Evolutionary conservation across 352 stramenopile genomes (phyloP).

Genomic region (Thalassiosira hispida): DNA sequence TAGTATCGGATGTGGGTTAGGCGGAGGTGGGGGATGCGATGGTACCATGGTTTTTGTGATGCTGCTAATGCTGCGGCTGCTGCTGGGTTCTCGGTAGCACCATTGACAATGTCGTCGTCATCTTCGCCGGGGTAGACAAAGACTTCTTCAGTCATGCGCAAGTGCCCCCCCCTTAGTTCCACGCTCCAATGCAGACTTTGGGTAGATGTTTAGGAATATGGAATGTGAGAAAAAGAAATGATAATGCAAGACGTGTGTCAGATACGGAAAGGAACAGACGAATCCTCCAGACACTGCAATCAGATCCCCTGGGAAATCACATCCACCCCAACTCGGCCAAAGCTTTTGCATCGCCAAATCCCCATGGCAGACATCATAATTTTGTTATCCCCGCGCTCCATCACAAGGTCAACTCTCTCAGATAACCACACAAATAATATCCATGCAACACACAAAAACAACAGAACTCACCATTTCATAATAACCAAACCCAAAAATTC

Average conservation of each 20-base stretch:
- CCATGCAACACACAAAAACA: conserved; percentile 83
- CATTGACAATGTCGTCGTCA: conserved; percentile 15
- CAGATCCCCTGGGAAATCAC: too few species aligned
- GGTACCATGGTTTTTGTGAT: conserved; percentile 32
- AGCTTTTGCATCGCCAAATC: too few species aligned
- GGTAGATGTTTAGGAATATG: not conserved
- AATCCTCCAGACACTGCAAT: too few species aligned
- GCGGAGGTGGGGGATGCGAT: conserved; percentile 45
- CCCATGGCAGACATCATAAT: too few species aligned
- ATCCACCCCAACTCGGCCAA: too few species aligned
- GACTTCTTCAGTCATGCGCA: conserved; percentile 80
- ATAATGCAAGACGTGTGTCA: too few species aligned
- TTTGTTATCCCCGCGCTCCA: too few species aligned
- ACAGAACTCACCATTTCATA: conserved; percentile 88
- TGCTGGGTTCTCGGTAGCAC: conserved; percentile 38
- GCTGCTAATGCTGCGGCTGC: not conserved
- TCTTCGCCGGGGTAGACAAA: conserved; percentile 58
- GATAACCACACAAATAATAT: too few species aligned
- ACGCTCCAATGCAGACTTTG: conserved; percentile 84
- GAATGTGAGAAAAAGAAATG: conserved; percentile 19
- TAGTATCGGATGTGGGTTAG: conserved; percentile 88
- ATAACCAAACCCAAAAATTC: conserved; percentile 96
- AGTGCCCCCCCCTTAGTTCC: conserved; percentile 89
- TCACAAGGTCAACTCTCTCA: too few species aligned
- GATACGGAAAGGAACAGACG: too few species aligned